Evolutionary conservation across 2,329 filamentous ascomycete species (phyloP).

Genomic region (Claviceps sp.): DNA sequence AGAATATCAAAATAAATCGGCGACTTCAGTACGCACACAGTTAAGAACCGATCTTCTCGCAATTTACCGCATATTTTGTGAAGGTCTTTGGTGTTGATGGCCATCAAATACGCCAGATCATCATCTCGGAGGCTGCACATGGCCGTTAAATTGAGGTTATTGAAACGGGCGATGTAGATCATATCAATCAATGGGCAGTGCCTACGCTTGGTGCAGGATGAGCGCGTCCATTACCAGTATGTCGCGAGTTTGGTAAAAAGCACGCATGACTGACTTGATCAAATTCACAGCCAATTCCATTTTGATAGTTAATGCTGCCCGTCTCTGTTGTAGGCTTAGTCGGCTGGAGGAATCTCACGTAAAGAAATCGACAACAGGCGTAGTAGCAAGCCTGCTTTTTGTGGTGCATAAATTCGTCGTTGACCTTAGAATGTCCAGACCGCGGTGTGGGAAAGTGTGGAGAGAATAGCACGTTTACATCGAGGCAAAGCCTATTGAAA

Average conservation of each 20-base stretch:
- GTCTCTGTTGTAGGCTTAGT: not conserved
- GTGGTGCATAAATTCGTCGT: not conserved
- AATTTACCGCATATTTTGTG: constrained; percentile 80
- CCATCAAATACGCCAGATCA: constrained; percentile 76
- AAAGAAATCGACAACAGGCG: not conserved
- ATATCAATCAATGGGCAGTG: constrained; percentile 1
- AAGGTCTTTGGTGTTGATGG: constrained; percentile 82
- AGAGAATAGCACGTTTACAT: no score
- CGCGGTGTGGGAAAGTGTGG: no score
- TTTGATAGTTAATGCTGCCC: not conserved
- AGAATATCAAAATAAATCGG: not conserved
- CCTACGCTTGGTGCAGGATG: constrained; percentile 68
- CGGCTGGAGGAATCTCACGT: not conserved
- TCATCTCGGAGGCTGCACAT: constrained; percentile 68
- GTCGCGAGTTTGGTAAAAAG: constrained; percentile 77
- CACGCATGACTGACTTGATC: constrained; percentile 72
- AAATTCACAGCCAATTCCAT: constrained; percentile 57
- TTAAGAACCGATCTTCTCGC: constrained; percentile 73
- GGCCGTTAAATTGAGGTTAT: not conserved
- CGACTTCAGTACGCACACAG: constrained; percentile 44
- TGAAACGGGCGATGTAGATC: not conserved
- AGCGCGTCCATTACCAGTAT: constrained; percentile 78
- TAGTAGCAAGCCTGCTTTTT: not conserved
- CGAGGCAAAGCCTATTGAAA: no score
- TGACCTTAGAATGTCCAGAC: not conserved